Conservation (phyloP, 2,329 filamentous ascomycete genomes). For the Arachnomyces sp. region DNA sequence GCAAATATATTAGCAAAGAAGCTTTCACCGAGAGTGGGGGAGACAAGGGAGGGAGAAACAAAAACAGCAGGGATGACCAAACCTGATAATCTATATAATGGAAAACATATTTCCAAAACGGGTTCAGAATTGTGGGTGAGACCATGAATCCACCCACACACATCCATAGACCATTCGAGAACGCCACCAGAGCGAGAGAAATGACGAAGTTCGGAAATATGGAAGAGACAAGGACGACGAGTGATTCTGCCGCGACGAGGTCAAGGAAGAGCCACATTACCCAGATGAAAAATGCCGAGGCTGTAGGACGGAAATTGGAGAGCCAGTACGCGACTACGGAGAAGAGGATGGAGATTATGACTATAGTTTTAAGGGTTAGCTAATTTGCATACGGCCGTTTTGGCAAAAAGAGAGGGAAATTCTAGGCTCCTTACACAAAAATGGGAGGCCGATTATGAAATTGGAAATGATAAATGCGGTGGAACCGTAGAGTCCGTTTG, state of each 20-base stretch:
- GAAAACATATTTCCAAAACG: slow-evolving; percentile 80
- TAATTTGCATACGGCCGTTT: too few relatives aligned
- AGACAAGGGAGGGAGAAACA: not conserved
- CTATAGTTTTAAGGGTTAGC: slow-evolving; percentile 22
- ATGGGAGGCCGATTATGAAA: slow-evolving; percentile 74
- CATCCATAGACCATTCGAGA: slow-evolving; percentile 89
- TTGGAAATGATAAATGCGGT: slow-evolving; percentile 68
- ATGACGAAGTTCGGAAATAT: slow-evolving; percentile 75
- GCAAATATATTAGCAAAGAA: slow-evolving; percentile 1
- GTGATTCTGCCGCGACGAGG: slow-evolving; percentile 70
- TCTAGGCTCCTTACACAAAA: slow-evolving; percentile 54
- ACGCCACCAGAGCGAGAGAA: slow-evolving; percentile 69
- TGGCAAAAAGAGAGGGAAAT: not conserved
- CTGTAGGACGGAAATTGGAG: slow-evolving; percentile 62
- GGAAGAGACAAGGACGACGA: slow-evolving; percentile 68
- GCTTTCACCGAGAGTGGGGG: not conserved
- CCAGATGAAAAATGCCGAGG: slow-evolving; percentile 64
- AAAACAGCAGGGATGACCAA: not conserved
- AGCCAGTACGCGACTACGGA: slow-evolving; percentile 73
- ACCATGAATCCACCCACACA: slow-evolving; percentile 77
- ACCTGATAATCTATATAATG: slow-evolving; percentile 83
- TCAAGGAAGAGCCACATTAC: slow-evolving; percentile 82
- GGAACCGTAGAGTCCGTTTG: slow-evolving; percentile 73
- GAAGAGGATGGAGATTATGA: slow-evolving; percentile 69
- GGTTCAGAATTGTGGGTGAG: slow-evolving; percentile 62